Base-by-base conservation (phyloP, 1,139 yeast species). In the Saccharomyces pastorianus region DNA sequence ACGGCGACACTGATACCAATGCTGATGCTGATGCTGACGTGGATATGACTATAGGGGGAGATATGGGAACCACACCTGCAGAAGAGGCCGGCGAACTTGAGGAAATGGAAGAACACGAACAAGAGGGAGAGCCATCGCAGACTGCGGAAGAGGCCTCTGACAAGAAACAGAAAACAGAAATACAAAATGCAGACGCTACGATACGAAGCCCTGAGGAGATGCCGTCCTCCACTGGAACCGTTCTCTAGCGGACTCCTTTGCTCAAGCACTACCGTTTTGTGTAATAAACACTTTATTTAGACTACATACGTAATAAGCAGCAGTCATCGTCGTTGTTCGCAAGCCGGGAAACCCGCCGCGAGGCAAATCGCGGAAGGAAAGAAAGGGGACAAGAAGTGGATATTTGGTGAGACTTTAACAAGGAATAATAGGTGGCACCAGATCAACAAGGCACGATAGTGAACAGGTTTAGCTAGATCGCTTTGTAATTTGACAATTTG, bases 1-100 rank as follows among this genome's bases (percentile, higher is more conserved):
- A 61, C 60, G 58, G 55, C 9, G 59, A 55, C 5, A 61, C 54
- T 2, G 64, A 20, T 20, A 3, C 23, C 23, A 20, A 56, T 20
- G 23, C 23, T 20, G 23, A 56, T 20, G 23, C 23, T 20, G 23
- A 53, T 9, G 65, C 59, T 11, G 23, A 20, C 23, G 23, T 20
- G 23, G 55, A 55, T 28, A 52, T 52, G 46, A 54, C 51, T 32
- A 59, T 56, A 5, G 53, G 50, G 4, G 57, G 55, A 46, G 55
- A 52, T 27, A 53, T 50, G 20, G 52, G 46, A 41, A 56, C 51
- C 32, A 55, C 51, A 29, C 56, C 46, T 31, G 25, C 2, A 8
- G 55, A 51, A 11, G 55, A 53, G 27, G 52, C 44, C 27, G 50
- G 49, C 25, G 54, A 48, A 23, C 47, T 47, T 26, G 56, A 51